Evolutionary conservation across 441 rosid genomes (phyloP), one percentile per base, ranked within the genome.

Genomic region (Croton laevigatus): DNA sequence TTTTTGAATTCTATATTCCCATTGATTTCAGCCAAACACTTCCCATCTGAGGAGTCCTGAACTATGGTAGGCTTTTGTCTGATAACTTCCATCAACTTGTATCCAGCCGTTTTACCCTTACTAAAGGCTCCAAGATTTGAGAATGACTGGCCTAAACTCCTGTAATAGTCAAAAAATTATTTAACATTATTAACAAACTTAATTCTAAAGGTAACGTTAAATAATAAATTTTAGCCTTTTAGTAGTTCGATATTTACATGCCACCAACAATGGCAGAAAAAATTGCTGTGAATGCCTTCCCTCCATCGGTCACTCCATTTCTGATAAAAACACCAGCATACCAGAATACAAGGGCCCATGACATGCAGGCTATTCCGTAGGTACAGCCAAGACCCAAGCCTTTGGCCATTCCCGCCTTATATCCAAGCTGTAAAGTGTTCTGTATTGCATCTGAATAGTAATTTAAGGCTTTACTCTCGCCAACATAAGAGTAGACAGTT

Each of bases 261-360:
- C 98, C 99, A 81, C 99, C 99, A 75, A 95, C 99, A 79, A 95
- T 93, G 65, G 99, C 99, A 48, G 99, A 93, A 86, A 95, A 95
- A 81, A 95, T 89, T 6, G 99, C 97, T 0, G 99, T 95, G 85
- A 95, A 95, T 5, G 99, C 99, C 68, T 91, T 93, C 62, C 99
- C 99, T 68, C 98, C 99, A 77, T 95, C 99, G 0, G 90, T 91
- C 81, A 84, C 86, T 44, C 98, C 98, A 19, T 84, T 91, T 80
- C 99, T 75, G 78, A 95, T 91, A 73, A 95, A 95, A 83, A 95
- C 98, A 38, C 99, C 98, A 0, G 99, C 99, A n/a, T 95, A 95
- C 99, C 99, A 93, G 72, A 95, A 95, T 46, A 95, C 99, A 51
- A 95, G 85, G 36, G 99, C 99, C 99, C 99, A 95, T 7, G 99